These are phyloP conservation scores for Trichomonas gallinae DNA, from an alignment of 208 protist species.

Conservation along the genomic window DNA sequence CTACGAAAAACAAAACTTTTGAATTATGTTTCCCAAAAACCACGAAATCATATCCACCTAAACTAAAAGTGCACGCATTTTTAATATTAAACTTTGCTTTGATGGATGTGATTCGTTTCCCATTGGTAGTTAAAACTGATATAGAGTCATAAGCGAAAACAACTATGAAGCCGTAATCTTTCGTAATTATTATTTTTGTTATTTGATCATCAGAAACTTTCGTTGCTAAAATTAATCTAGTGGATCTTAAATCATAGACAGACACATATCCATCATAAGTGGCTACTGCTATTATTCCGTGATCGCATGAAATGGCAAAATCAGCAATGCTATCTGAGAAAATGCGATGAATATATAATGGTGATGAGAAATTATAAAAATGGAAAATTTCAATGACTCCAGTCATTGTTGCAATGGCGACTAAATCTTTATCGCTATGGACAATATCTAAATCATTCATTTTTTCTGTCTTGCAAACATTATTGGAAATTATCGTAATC, in stretches of 20 bases:
- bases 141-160: not conserved
- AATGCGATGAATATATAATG: not conserved
- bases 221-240: not conserved
- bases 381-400: not conserved
- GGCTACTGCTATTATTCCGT: not conserved
- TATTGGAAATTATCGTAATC: not conserved
- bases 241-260: not conserved
- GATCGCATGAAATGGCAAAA: not conserved
- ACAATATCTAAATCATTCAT: not conserved
- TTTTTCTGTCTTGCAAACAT: not conserved
- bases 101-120: not conserved
- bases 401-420: not conserved
- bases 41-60: not conserved
- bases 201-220: not conserved
- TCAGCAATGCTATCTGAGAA: not conserved
- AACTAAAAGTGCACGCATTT: not conserved
- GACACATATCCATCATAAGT: not conserved
- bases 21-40: not conserved
- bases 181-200: not conserved
- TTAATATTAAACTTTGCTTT: not conserved
- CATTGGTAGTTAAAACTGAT: not conserved
- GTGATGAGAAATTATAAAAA: not conserved
- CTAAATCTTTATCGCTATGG: not conserved
- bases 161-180: not conserved
- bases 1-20: not conserved